phyloP scores from a whole-genome alignment of 1,139 yeast species.

The Suhomyces maxii region DNA sequence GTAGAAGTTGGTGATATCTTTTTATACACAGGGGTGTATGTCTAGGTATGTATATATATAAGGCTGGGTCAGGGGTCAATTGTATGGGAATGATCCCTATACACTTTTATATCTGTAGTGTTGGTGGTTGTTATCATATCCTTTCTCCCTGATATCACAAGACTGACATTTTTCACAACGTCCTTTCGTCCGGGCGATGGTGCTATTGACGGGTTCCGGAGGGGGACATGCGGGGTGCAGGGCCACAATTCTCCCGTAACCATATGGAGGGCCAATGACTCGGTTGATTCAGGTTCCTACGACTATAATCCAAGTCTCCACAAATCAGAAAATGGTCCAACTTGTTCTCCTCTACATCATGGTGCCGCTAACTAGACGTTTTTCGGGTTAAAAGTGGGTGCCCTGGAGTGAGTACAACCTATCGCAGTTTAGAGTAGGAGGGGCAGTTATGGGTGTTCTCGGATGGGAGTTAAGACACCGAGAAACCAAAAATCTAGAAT shows the following conservation, averaged over 20 bases:
- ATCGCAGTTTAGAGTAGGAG: neutral
- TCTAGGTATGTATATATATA: too few species aligned
- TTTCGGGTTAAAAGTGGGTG: neutral
- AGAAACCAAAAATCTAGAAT: too few species aligned
- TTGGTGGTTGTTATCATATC: too few species aligned
- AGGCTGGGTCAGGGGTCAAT: too few species aligned
- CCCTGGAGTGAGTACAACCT: neutral
- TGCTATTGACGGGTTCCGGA: neutral
- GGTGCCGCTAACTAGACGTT: neutral
- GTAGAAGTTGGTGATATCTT: too few species aligned
- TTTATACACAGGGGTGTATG: too few species aligned
- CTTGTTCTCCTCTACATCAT: too few species aligned
- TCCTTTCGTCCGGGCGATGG: neutral
- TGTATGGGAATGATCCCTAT: too few species aligned
- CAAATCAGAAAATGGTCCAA: too few species aligned
- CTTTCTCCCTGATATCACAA: neutral
- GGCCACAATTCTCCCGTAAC: neutral
- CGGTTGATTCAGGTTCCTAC: too few species aligned
- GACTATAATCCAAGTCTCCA: too few species aligned
- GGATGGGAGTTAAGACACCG: neutral
- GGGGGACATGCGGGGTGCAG: conserved; percentile 2
- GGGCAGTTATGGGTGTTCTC: neutral
- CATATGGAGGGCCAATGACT: neutral
- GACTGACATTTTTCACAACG: neutral
- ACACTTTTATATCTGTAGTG: too few species aligned